Percentiles rank a stretch among this genome's conserved stretches.
Conservation (phyloP, 2,329 filamentous ascomycete species). For the Beauveria medogensis region DNA sequence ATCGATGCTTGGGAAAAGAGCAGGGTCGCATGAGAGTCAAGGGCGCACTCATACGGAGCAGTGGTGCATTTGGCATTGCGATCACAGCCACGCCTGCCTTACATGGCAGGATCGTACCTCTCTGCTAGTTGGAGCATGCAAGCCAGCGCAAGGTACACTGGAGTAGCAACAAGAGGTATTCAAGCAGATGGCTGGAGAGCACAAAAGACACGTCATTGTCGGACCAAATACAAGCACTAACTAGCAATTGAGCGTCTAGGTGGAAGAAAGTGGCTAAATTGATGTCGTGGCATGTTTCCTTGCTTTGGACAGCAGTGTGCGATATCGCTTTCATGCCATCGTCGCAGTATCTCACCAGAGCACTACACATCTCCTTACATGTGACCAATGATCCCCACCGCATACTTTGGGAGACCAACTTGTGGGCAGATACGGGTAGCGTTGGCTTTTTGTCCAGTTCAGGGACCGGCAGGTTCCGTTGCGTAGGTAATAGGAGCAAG, state of each 20-base stretch:
- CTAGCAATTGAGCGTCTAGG: not conserved
- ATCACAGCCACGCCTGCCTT: not conserved
- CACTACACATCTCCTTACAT: not conserved
- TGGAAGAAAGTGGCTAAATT: not conserved
- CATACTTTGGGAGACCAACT: not conserved
- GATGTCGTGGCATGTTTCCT: not conserved
- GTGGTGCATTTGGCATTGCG: not conserved
- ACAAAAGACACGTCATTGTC: constrained; percentile 1
- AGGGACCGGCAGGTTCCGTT: not conserved
- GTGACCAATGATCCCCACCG: not conserved
- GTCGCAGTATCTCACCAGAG: not conserved
- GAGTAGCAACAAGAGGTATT: not conserved
- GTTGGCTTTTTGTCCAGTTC: not conserved
- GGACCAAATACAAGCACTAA: not conserved
- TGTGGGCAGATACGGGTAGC: not conserved
- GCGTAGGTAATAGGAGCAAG: not conserved
- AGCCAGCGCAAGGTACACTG: not conserved
- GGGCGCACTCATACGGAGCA: not conserved
- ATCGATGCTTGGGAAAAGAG: not conserved
- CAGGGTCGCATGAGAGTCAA: not conserved
- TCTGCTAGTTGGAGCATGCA: not conserved
- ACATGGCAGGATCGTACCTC: constrained; percentile 3
- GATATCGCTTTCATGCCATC: not conserved
- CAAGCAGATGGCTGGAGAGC: not conserved
- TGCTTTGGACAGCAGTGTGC: not conserved